Percentiles rank a stretch among this genome's conserved stretches.
Evolutionary conservation across 108 stramenopile genomes (phyloP).

Genomic region (Pseudonitzschia multistriata): DNA sequence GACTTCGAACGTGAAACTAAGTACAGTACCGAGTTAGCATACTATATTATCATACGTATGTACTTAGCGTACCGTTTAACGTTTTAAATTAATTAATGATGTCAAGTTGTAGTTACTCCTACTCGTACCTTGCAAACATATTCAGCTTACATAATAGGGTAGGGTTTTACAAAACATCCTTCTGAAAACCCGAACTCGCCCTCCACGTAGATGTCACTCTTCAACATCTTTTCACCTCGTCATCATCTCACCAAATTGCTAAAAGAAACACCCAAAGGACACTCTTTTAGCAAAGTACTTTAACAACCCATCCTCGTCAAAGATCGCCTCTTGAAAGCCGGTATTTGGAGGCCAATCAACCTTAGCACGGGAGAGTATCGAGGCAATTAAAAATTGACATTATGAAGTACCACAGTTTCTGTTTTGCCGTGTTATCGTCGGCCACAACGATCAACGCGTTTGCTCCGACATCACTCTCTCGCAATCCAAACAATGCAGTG

Average conservation of each 20-base stretch:
- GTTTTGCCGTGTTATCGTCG: background rate
- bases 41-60: too few relatives aligned
- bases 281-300: too few relatives aligned
- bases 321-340: too few relatives aligned
- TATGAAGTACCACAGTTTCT: background rate
- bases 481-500: background rate
- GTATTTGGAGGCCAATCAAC: background rate
- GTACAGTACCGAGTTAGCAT: too few relatives aligned
- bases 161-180: background rate
- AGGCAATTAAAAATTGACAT: background rate
- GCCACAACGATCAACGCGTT: constrained; percentile 5
- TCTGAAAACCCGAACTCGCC: background rate
- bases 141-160: background rate
- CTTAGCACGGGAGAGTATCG: background rate
- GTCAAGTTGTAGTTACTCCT: too few relatives aligned
- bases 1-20: too few relatives aligned
- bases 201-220: background rate
- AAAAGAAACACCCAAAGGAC: background rate
- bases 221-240: background rate
- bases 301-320: too few relatives aligned
- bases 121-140: background rate
- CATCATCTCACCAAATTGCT: background rate
- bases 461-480: constrained; percentile 1
- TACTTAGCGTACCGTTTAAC: too few relatives aligned
- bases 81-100: too few relatives aligned